Evolutionary conservation across 225 moss, liverwort and hornwort species (phyloP), one percentile per base, ranked within the genome.

Genomic region (Polytrichum commune): DNA sequence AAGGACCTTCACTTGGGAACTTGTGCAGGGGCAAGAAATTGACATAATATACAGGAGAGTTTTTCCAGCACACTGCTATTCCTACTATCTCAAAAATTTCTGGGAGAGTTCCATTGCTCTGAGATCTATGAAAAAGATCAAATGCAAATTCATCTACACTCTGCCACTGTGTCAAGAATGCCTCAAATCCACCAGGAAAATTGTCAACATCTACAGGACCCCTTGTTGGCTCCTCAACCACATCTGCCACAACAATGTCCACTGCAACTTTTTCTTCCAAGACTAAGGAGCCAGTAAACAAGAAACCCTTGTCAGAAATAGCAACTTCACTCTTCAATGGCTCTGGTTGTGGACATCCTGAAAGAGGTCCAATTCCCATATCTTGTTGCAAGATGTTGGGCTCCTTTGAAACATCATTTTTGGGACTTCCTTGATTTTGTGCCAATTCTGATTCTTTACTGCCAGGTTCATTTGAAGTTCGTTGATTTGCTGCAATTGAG

Each of bases 181-280:
- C 69, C 29, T 90, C 88, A 81, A 92, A 97, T 56, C 93, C 96
- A 73, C 93, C 93, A 27, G 33, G 62, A 75, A 94, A 83, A 64
- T 85, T 88, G 81, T 94, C 94, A 71, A 97, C 96, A 75, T 97
- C 88, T 32, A 88, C 55, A 38, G 96, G 96, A 57, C 96, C 96
- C 75, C 76, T 83, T 58, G 72, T 79, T 73, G 81, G 64, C 57
- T 76, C 75, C 64, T 79, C 73, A 29, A 38, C 35, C 25, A 67
- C 69, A 66, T 70, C 74, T 64, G 68, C 75, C 38, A 72, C 18
- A 53, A 68, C 58, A 81, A 66, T 55, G 19, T 71, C 88, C 22
- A 18, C 71, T 76, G 23, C 62, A 66, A 68, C 65, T 55, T 74
- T 83, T 84, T 76, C 75, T 74, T 85, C 64, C 65, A 80, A 78